Evolutionary conservation across 2,329 filamentous ascomycete species (phyloP), one percentile per base, ranked within the genome.

Genomic region (Microdochium nivale): DNA sequence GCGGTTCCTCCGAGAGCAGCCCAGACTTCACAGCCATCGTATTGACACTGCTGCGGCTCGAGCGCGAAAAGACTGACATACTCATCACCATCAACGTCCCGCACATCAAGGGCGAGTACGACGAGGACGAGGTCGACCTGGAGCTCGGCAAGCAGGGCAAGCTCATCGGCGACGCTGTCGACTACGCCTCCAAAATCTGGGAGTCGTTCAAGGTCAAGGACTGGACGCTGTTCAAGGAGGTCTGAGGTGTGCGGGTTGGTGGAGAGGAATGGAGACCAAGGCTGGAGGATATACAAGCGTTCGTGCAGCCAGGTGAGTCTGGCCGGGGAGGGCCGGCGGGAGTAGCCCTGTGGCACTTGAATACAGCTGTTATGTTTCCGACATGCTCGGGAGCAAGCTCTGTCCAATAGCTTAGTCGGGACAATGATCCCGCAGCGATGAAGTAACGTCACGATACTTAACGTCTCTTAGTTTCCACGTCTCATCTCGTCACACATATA

Each of bases 1-100:
- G 67, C 52, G 57, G 64, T 43, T 62, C 60, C 48, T 67, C 64
- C 55, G 59, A 62, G 51, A 58, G 64, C 72, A 58, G 69, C 23
- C 78, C 71, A 47, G 78, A 84, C 62, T 87, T 87, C 67, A 88
- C 88, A 8, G 87, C 81, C 43, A 84, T 94, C 54, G 81, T 91
- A 58, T 76, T 95, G 57, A 81, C 89, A 16, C 74, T 96, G 40
- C 71, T 96, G 52, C 79, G 92, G 16, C 75, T 97, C 47, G 85
- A 85, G 67, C 78, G 80, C 60, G 78, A 90, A 64, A 76, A 75
- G 52, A 92, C 91, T 1, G 92, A 97, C 68, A 72, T 97, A 37
- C 73, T 96, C 47, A 82, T 96, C 55, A 88, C 88, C 40, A 81
- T 96, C 63, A 96, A 96, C 68, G 87, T 95, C 48, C 92, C 91